Evolutionary conservation across 345 rosid genomes (phyloP), one percentile per base, ranked within the genome.

Genomic region (Litchi chinensis): DNA sequence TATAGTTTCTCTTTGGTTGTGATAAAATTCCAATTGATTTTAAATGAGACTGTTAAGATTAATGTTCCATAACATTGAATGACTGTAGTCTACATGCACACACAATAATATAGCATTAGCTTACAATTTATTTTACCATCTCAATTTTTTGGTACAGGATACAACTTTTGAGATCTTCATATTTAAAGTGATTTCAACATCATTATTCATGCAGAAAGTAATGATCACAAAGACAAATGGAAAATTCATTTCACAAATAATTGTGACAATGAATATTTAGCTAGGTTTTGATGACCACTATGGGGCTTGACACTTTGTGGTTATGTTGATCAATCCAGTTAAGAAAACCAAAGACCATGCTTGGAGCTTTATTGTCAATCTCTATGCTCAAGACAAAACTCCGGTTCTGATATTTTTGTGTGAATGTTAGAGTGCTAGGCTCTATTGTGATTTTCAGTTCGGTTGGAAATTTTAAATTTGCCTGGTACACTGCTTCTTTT

Each of bases 281-380:
- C 71, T 64, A 83, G 68, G 40, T 15, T 9, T 77, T 79, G 41
- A 85, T 8, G 52, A 66, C 88, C 18, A 85, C 88, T 12, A 85
- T 0, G 19, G 90, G 87, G 77, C 91, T 87, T 11, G 85, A 83
- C 8, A 79, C 88, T 0, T 66, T 67, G 54, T 71, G 89, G 19
- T 70, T 69, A 65, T 72, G 69, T 21, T 86, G 85, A 80, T 86
- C 88, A 24, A 62, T 28, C 91, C 91, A 88, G 50, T 69, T 75
- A 13, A 86, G 84, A 56, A 13, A 76, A 18, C 85, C 81, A 76
- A 77, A 80, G 5, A 57, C 60, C 72, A 80, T 59, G 2, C 52
- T 13, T 18, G 57, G 8, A 18, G 43, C 52, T 26, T 50, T 41
- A 54, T 26, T 10, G 44, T 10, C 76, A 8, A 71, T 73, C 76